Percentiles rank a stretch among this genome's conserved stretches.
phyloP scores from a whole-genome alignment of 139 green algal species.

The Chlorokybus atmophyticus region DNA sequence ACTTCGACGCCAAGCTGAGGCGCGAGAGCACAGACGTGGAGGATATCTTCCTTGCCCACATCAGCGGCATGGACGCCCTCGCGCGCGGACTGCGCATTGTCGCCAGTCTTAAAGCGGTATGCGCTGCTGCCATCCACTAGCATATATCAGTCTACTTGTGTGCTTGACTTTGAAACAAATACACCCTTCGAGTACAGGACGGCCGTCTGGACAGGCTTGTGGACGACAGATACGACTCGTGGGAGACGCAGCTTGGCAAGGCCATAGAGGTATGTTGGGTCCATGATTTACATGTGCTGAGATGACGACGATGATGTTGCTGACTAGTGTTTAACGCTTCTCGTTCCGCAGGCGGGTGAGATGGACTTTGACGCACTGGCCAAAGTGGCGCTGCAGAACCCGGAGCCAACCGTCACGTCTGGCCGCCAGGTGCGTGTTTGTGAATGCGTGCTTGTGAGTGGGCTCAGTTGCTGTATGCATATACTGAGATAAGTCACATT shows the following conservation, averaged over 20 bases:
- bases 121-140: not conserved
- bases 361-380: constrained; percentile 9
- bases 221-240: not conserved
- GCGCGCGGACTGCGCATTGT: constrained; percentile 47
- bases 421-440: constrained; percentile 16
- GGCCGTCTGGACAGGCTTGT: constrained; percentile 7
- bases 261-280: constrained; percentile 1
- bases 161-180: not conserved
- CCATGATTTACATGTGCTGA: too few relatives aligned
- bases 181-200: not conserved
- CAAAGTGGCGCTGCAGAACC: not conserved
- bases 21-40: constrained; percentile 38
- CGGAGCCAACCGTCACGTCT: not conserved
- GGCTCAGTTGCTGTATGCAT: too few relatives aligned
- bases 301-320: too few relatives aligned
- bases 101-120: constrained; percentile 33
- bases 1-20: constrained; percentile 65
- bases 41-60: constrained; percentile 54
- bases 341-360: constrained; percentile 1
- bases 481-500: too few relatives aligned
- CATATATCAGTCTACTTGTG: not conserved
- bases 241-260: not conserved
- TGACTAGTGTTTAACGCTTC: too few relatives aligned
- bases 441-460: too few relatives aligned
- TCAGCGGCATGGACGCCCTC: constrained; percentile 53